Evolutionary conservation across 441 rosid species (phyloP), one percentile per base, ranked within the genome.

Genomic region (Erodium texanum): DNA sequence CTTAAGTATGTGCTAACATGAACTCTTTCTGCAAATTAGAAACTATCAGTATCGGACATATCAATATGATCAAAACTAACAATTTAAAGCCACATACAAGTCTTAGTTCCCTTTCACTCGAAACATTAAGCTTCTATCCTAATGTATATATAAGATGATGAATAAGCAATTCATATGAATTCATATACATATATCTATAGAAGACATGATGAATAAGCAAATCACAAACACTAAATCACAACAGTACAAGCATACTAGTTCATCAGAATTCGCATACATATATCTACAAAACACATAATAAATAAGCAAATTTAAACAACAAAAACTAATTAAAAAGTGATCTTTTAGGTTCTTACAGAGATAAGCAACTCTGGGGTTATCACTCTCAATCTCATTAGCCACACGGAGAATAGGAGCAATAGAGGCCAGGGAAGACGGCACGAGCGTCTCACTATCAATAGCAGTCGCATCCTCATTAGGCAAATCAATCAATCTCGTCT

Each of bases 241-340:
- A 4, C 50, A 62, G 24, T 16, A 62, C 34, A 62, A 41, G 15
- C 50, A 19, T 2, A 59, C 27, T 3, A 59, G 19, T 20, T 8
- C 3, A 15, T n/a, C n/a, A n/a, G n/a, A n/a, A n/a, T n/a, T n/a
- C n/a, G n/a, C 66, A 63, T 11, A 8, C 24, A 62, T 5, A 23
- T 7, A 27, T 9, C 16, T 18, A 65, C 12, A 6, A 15, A 5
- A 34, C 38, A 24, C 24, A 67, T 20, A 12, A 19, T 62, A 87
- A 97, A 76, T 87, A 91, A 65, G 97, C 99, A 0, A 89, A 96
- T 9, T 97, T 93, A 64, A 94, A 1, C 48, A 41, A 41, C 48
- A 41, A 41, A 41, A 41, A 11, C 3, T 1, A 41, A 41, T 10
- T 5, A 38, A 38, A 38, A 38, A 38, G 10, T 0, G 8, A 38